A percentile compares a stretch with the other conserved stretches of the same genome.
Evolutionary conservation across 768 basidiomycete species (phyloP).

Genomic region (Tulasnella sp.): DNA sequence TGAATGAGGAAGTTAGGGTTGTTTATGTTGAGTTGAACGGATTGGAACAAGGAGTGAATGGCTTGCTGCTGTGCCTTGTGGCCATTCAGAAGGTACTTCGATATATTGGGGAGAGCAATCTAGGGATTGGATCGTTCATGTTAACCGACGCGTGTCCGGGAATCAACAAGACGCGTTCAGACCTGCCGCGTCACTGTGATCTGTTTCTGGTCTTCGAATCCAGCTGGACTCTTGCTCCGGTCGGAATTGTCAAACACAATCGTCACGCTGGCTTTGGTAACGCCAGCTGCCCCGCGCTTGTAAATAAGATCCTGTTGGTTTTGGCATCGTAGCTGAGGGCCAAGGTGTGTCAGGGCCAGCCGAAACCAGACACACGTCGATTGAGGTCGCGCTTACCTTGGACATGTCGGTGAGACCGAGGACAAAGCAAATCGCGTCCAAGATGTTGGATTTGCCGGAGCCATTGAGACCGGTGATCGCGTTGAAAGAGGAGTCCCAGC

Average conservation of each 20-base stretch:
- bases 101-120: conserved; percentile 89
- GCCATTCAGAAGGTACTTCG: conserved; percentile 94
- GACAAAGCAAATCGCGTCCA: conserved; percentile 99
- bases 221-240: conserved; percentile 72
- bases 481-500: conserved; percentile 98
- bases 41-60: conserved; percentile 89
- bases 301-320: conserved; percentile 98
- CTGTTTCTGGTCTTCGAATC: conserved; percentile 72
- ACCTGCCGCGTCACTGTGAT: conserved; percentile 98
- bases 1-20: conserved; percentile 99
- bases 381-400: conserved; percentile 48
- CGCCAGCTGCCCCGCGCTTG: conserved; percentile 96
- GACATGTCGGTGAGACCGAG: conserved; percentile 96
- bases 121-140: conserved; percentile 34
- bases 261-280: conserved; percentile 95
- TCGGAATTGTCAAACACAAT: conserved; percentile 99
- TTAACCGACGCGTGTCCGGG: neutral
- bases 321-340: conserved; percentile 70
- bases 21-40: conserved; percentile 98
- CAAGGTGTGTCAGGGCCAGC: neutral
- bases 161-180: neutral
- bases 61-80: conserved; percentile 84
- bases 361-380: neutral
- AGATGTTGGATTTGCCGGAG: conserved; percentile 97
- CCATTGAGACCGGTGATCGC: conserved; percentile 87